Conservation (phyloP, 2,329 filamentous ascomycete species). For the Apiospora pterosperma region DNA sequence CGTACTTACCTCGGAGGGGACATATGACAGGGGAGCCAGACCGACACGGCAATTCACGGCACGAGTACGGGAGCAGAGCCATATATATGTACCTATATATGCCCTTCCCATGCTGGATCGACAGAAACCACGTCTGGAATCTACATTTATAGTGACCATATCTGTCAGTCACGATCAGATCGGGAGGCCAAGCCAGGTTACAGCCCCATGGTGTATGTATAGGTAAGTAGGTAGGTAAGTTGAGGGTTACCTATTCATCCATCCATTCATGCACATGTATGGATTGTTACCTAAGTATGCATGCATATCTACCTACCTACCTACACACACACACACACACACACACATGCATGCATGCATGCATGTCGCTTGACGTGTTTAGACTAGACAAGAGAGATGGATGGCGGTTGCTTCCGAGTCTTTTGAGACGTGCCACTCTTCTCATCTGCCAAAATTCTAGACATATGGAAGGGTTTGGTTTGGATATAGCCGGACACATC, state of each 20-base stretch:
- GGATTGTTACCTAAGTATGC: no score
- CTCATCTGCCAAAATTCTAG: background rate
- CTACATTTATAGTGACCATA: background rate
- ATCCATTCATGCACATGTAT: background rate
- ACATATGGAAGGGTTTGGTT: background rate
- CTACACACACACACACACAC: no score
- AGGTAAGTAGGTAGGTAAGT: background rate
- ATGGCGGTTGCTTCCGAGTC: background rate
- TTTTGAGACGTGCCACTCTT: background rate
- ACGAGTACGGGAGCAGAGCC: background rate
- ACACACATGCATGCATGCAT: background rate
- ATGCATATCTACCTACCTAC: background rate
- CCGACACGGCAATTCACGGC: background rate
- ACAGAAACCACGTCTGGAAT: background rate
- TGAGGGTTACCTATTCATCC: background rate
- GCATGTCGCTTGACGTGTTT: constrained; percentile 1
- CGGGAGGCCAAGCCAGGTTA: background rate
- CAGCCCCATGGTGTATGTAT: background rate
- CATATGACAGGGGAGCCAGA: background rate
- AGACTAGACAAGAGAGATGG: background rate
- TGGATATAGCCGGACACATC: constrained; percentile 2
- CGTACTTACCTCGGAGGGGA: no score
- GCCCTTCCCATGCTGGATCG: background rate
- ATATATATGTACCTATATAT: background rate
- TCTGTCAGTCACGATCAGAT: background rate